These are phyloP conservation scores for Gossypium bickii DNA, from an alignment of 345 rosid genomes.

Conservation along the genomic window DNA sequence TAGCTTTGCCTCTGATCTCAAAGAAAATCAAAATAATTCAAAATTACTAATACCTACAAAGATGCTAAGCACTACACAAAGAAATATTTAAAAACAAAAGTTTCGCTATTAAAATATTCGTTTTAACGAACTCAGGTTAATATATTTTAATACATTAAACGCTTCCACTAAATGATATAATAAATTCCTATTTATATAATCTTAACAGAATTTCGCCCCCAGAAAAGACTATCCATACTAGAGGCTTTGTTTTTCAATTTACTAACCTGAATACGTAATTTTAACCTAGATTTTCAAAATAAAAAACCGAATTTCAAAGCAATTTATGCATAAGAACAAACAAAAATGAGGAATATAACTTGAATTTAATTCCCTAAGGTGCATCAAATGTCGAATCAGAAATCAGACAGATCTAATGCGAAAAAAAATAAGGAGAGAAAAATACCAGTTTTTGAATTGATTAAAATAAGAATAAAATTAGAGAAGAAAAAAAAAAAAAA, in stretches of 20 bases:
- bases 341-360: background rate
- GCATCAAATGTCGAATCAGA: background rate
- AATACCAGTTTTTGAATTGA: background rate
- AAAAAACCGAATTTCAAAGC: background rate
- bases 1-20: no score
- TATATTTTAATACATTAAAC: background rate
- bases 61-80: no score
- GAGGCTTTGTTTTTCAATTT: no score
- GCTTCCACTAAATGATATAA: background rate
- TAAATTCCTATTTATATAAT: background rate
- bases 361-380: background rate
- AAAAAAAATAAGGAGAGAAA: background rate
- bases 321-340: background rate
- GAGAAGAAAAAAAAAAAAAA: no score
- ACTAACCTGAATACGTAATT: background rate
- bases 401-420: background rate
- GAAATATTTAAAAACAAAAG: no score
- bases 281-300: background rate
- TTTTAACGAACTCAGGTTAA: background rate
- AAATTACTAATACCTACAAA: no score
- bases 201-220: background rate
- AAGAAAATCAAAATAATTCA: no score
- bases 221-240: background rate
- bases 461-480: no score
- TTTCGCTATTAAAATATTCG: no score